Evolutionary conservation across 306 rosid genomes (phyloP).

Genomic region (Sesbania bispinosa): DNA sequence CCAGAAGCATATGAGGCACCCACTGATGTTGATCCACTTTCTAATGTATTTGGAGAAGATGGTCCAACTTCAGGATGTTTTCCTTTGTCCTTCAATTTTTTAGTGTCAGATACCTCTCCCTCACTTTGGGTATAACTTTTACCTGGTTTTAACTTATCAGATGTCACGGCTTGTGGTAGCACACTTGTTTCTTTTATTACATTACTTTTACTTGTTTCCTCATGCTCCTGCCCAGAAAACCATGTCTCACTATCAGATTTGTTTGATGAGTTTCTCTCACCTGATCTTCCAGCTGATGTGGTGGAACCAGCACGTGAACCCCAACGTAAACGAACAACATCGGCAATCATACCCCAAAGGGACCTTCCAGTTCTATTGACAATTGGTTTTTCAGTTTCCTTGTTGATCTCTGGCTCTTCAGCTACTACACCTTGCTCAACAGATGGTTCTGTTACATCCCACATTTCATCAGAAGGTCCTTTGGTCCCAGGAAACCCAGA

Average conservation of each 20-base stretch:
- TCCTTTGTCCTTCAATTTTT: conserved; percentile 37
- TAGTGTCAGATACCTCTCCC: conserved; percentile 37
- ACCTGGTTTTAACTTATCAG: conserved; percentile 36
- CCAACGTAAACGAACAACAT: conserved; percentile 72
- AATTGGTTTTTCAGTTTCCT: conserved; percentile 36
- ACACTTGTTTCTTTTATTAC: conserved; percentile 33
- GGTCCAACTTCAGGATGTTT: conserved; percentile 48
- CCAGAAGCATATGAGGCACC: conserved; percentile 51
- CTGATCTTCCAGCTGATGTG: conserved; percentile 47
- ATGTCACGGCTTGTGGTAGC: conserved; percentile 37
- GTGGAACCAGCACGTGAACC: conserved; percentile 48
- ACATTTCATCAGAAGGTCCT: conserved; percentile 80
- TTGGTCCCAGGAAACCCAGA: conserved; percentile 61
- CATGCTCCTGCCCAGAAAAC: conserved; percentile 75
- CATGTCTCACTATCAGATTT: conserved; percentile 67
- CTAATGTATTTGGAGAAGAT: conserved; percentile 41
- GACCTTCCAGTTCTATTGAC: conserved; percentile 78
- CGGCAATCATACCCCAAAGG: conserved; percentile 58
- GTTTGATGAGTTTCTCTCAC: conserved; percentile 55
- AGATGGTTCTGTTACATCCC: conserved; percentile 60
- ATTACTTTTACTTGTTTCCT: conserved; percentile 45
- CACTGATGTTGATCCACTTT: conserved; percentile 43
- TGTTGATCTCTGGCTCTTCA: conserved; percentile 43
- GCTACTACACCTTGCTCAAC: conserved; percentile 33
- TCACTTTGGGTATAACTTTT: conserved; percentile 33